Conservation (phyloP, 768 basidiomycete species). For the Naganishia friedmannii region DNA sequence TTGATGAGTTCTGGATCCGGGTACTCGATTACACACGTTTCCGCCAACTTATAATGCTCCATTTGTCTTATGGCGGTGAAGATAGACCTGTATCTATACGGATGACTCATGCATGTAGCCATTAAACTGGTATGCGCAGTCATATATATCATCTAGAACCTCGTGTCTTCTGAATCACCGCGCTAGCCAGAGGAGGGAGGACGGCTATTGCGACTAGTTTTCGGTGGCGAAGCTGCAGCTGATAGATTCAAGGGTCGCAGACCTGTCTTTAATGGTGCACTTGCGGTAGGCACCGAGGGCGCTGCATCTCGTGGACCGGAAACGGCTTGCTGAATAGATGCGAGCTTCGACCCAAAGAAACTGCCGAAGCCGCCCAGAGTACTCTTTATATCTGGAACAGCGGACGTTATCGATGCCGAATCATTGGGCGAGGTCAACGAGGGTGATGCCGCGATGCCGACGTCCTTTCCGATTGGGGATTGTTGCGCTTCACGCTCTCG, state of each 20-base stretch:
- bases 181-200: background rate
- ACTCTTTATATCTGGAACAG: constrained; percentile 41
- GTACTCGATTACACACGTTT: background rate
- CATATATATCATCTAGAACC: background rate
- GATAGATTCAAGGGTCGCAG: constrained; percentile 21
- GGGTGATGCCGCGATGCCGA: background rate
- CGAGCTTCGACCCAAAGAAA: constrained; percentile 45
- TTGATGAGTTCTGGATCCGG: background rate
- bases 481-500: constrained; percentile 38
- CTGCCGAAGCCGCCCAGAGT: constrained; percentile 49
- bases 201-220: background rate
- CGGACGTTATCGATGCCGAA: constrained; percentile 15
- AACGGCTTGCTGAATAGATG: constrained; percentile 35
- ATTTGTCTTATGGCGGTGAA: background rate
- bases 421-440: background rate
- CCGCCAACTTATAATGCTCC: background rate
- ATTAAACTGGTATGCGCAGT: background rate
- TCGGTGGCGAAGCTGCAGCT: constrained; percentile 18
- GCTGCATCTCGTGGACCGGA: background rate
- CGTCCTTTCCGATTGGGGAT: constrained; percentile 10
- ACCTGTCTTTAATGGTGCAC: background rate
- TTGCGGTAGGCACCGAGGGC: background rate
- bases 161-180: background rate
- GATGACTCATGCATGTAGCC: background rate
- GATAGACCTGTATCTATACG: background rate